A percentile compares a stretch with the other conserved stretches of the same genome.
phyloP scores from a whole-genome alignment of 2,329 filamentous ascomycete genomes.

The Colletotrichum sp. region DNA sequence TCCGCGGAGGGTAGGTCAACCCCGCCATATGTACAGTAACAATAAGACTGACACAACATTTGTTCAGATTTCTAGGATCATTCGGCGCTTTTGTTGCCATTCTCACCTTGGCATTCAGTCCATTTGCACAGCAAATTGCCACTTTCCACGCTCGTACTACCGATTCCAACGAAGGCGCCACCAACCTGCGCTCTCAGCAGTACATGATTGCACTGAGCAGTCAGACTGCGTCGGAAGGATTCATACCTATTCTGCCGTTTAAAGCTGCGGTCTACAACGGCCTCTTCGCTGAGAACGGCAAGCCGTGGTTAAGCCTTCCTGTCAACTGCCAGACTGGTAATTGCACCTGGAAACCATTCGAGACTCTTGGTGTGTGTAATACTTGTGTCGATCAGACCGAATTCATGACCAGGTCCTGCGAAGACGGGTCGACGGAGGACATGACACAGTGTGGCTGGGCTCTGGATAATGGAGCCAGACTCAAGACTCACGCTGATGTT shows the following conservation, averaged over 20 bases:
- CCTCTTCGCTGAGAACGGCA: conserved; percentile 35
- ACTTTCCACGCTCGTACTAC: conserved; percentile 29
- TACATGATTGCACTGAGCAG: conserved; percentile 32
- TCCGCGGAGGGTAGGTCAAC: conserved; percentile 31
- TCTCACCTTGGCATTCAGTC: conserved; percentile 30
- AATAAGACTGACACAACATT: background rate
- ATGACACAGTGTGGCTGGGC: conserved; percentile 32
- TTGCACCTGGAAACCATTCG: conserved; percentile 26
- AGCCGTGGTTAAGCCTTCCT: conserved; percentile 22
- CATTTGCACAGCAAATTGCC: conserved; percentile 36
- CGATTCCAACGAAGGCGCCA: conserved; percentile 25
- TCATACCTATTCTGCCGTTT: conserved; percentile 35
- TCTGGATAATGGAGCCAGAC: conserved; percentile 28
- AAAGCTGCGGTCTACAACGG: conserved; percentile 39
- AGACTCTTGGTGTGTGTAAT: conserved; percentile 25
- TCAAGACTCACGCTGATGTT: conserved; percentile 28
- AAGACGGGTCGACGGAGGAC: background rate
- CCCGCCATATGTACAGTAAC: background rate
- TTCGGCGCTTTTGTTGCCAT: conserved; percentile 32
- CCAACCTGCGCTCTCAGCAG: conserved; percentile 29
- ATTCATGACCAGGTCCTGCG: conserved; percentile 31
- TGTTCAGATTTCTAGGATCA: conserved; percentile 28
- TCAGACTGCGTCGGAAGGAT: conserved; percentile 25
- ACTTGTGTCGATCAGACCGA: conserved; percentile 27
- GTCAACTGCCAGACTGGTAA: conserved; percentile 23